phyloP scores from a whole-genome alignment of 306 rosid species.

The Sesbania bispinosa region DNA sequence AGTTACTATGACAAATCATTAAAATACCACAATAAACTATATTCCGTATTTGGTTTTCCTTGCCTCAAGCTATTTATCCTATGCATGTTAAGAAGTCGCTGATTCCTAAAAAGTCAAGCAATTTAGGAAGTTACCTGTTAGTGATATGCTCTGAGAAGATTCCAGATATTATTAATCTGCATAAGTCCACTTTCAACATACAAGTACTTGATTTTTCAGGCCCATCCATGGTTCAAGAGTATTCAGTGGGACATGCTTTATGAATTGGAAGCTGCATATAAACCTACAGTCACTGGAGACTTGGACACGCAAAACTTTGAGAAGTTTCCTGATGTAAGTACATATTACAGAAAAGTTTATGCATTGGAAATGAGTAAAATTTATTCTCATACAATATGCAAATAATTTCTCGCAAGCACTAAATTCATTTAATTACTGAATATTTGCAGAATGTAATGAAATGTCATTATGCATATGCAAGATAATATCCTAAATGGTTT shows the following conservation, averaged over 20 bases:
- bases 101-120: not conserved
- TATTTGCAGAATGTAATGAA: constrained; percentile 1
- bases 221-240: constrained; percentile 88
- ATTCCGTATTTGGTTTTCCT: constrained; percentile 16
- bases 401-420: constrained; percentile 7
- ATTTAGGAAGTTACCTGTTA: constrained; percentile 3
- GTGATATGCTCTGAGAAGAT: not conserved
- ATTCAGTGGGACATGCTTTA: constrained; percentile 92
- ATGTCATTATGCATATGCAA: constrained; percentile 13
- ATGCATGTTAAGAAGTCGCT: not conserved
- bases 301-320: constrained; percentile 97
- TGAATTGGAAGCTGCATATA: constrained; percentile 89
- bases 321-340: constrained; percentile 94
- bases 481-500: constrained; percentile 9
- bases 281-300: constrained; percentile 83
- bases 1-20: not conserved
- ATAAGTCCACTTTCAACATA: not conserved
- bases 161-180: constrained; percentile 2
- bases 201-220: constrained; percentile 47
- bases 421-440: constrained; percentile 11
- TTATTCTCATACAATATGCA: not conserved
- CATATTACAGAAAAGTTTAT: not conserved
- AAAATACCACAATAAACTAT: not conserved
- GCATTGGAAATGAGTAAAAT: constrained; percentile 9
- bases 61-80: not conserved